phyloP scores from a whole-genome alignment of 2,329 filamentous ascomycete genomes.

The Alternaria incomplexa region DNA sequence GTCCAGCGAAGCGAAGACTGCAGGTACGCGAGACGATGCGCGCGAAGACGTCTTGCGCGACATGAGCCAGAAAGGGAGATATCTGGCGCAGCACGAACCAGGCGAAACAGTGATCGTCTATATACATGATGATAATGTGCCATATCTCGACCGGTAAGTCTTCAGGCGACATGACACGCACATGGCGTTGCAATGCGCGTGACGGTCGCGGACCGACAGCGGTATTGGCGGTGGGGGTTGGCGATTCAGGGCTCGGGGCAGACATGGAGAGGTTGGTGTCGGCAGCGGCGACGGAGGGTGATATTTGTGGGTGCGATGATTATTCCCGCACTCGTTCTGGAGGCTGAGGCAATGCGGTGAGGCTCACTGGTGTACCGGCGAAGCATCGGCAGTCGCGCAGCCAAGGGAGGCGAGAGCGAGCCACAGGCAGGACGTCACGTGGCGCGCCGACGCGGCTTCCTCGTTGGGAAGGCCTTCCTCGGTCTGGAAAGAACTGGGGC shows the following conservation, averaged over 20 bases:
- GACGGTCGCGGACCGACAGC: conserved; percentile 16
- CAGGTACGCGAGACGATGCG: conserved; percentile 20
- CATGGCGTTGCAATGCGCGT: conserved; percentile 2
- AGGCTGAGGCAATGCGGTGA: conserved; percentile 8
- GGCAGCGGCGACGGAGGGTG: conserved; percentile 5
- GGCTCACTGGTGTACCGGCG: conserved; percentile 20
- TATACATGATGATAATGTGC: conserved; percentile 16
- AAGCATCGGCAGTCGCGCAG: conserved; percentile 23
- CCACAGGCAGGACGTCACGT: conserved; percentile 1
- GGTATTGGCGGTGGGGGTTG: conserved; percentile 8
- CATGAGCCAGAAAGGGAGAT: conserved; percentile 12
- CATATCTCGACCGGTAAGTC: conserved; percentile 24
- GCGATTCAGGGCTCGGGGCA: conserved; percentile 11
- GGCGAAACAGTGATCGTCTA: conserved; percentile 27
- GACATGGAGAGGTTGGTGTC: conserved; percentile 13
- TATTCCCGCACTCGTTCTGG: conserved; percentile 17
- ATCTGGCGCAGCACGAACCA: conserved; percentile 29
- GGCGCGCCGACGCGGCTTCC: conserved; percentile 1
- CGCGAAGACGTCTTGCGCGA: conserved; percentile 26
- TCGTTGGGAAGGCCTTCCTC: conserved; percentile 12
- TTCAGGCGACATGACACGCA: conserved; percentile 10
- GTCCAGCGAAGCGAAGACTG: conserved; percentile 23
- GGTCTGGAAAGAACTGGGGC: conserved; percentile 4
- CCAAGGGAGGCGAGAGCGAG: not conserved
- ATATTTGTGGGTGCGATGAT: conserved; percentile 9